These are phyloP conservation scores for Coniella vitis DNA, from an alignment of 2,329 filamentous ascomycete species.

Conservation along the genomic window DNA sequence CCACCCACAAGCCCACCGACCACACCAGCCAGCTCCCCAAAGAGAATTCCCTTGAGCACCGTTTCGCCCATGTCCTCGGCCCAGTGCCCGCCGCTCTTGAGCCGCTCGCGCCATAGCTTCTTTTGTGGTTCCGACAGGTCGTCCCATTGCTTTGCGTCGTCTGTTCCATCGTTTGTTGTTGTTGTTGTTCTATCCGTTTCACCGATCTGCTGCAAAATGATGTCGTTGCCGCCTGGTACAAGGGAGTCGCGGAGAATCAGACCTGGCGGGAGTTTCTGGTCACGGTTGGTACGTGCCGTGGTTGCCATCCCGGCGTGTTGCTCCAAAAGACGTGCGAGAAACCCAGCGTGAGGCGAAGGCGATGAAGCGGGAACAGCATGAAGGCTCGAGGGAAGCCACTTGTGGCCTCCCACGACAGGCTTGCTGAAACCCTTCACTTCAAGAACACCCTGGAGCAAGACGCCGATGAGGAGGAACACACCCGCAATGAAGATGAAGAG, in stretches of 20 bases:
- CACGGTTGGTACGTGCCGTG: not conserved
- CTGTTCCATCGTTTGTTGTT: too few species aligned
- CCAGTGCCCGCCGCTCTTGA: slow-evolving; percentile 67
- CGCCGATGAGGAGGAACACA: slow-evolving; percentile 53
- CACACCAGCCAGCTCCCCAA: slow-evolving; percentile 61
- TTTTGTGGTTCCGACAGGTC: slow-evolving; percentile 58
- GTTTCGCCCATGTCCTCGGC: slow-evolving; percentile 70
- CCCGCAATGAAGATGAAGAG: slow-evolving; percentile 49
- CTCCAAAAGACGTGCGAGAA: slow-evolving; percentile 12
- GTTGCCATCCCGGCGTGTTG: not conserved
- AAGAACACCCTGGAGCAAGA: slow-evolving; percentile 56
- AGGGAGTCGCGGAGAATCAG: slow-evolving; percentile 20
- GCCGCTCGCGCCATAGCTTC: slow-evolving; percentile 60
- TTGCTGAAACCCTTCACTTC: slow-evolving; percentile 54
- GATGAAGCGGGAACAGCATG: not conserved
- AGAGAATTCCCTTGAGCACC: slow-evolving; percentile 70
- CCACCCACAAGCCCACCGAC: slow-evolving; percentile 47
- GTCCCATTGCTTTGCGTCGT: slow-evolving; percentile 64
- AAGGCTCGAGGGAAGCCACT: slow-evolving; percentile 45
- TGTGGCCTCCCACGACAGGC: slow-evolving; percentile 47
- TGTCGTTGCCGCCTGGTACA: slow-evolving; percentile 19
- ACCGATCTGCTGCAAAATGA: slow-evolving; percentile 37
- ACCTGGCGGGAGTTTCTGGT: too few species aligned
- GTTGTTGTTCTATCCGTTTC: too few species aligned
- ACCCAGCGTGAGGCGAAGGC: slow-evolving; percentile 3